phyloP scores from a whole-genome alignment of 1,284 basidiomycete species.

The Cystobasidium sp. region DNA sequence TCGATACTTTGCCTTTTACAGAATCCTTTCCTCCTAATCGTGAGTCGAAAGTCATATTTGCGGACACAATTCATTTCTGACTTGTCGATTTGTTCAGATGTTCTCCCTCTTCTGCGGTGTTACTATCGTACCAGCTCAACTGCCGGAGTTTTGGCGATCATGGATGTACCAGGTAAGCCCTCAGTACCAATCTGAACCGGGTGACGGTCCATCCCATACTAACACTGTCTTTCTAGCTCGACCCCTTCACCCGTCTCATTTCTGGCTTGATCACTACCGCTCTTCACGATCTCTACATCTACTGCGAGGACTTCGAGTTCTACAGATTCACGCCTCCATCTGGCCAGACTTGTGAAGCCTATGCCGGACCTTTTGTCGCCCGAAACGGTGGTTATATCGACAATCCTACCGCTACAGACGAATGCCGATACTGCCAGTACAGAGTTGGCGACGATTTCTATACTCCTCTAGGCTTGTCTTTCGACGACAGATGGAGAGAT shows the following conservation, averaged over 20 bases:
- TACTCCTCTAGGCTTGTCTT: constrained; percentile 67
- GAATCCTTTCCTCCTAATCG: constrained; percentile 72
- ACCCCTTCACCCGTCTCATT: constrained; percentile 50
- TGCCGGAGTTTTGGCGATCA: constrained; percentile 72
- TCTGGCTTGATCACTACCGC: constrained; percentile 75
- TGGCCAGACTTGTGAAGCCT: constrained; percentile 45
- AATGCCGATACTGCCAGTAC: constrained; percentile 77
- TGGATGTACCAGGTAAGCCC: constrained; percentile 65
- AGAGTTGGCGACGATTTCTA: constrained; percentile 71
- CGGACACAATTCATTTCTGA: background rate
- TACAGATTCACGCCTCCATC: constrained; percentile 43
- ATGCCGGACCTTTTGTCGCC: constrained; percentile 47
- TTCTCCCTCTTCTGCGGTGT: constrained; percentile 58
- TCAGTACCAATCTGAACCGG: constrained; percentile 57
- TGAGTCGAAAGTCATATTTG: constrained; percentile 50
- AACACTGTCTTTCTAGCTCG: constrained; percentile 7
- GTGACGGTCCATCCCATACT: background rate
- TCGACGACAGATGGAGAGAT: constrained; percentile 69
- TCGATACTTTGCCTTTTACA: constrained; percentile 55
- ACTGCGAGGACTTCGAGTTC: constrained; percentile 44
- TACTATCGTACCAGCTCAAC: constrained; percentile 58
- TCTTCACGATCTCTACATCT: constrained; percentile 72
- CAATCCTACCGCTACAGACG: constrained; percentile 66
- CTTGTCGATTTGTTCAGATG: constrained; percentile 58
- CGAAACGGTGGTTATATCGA: constrained; percentile 76